phyloP scores from a whole-genome alignment of 352 stramenopile species.

The Globisporangium solare region DNA sequence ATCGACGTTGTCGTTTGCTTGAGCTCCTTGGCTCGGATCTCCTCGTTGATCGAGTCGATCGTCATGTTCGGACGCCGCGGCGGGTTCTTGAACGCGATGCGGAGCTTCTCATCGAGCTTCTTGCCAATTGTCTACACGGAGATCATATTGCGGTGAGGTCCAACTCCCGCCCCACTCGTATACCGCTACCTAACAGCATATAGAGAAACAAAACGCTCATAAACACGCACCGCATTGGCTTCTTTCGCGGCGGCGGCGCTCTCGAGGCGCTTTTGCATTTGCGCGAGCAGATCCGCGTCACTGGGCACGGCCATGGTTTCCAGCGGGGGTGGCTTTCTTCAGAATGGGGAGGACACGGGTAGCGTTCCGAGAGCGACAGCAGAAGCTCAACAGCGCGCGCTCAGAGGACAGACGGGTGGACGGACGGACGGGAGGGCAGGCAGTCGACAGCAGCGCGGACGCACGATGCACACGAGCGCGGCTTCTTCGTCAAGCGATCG shows the following conservation, averaged over 20 bases:
- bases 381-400: neutral
- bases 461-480: constrained; percentile 17
- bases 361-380: neutral
- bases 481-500: constrained; percentile 6
- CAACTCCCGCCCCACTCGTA: neutral
- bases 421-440: constrained; percentile 30
- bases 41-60: constrained; percentile 39
- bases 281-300: constrained; percentile 41
- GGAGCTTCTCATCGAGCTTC: constrained; percentile 69
- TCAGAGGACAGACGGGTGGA: neutral
- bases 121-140: constrained; percentile 37
- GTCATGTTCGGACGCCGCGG: constrained; percentile 56
- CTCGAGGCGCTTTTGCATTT: constrained; percentile 49
- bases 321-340: neutral
- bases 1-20: constrained; percentile 69
- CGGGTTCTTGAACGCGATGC: constrained; percentile 58
- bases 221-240: constrained; percentile 33
- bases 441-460: neutral
- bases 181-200: neutral
- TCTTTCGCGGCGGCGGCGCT: constrained; percentile 29
- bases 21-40: constrained; percentile 59
- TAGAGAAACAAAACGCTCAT: too few species aligned
- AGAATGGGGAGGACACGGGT: neutral
- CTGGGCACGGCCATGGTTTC: constrained; percentile 26
- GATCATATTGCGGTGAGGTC: neutral